Percentiles rank a stretch among this genome's conserved stretches.
phyloP scores from a whole-genome alignment of 2,329 filamentous ascomycete species.

The Ceratocystis destructans region DNA sequence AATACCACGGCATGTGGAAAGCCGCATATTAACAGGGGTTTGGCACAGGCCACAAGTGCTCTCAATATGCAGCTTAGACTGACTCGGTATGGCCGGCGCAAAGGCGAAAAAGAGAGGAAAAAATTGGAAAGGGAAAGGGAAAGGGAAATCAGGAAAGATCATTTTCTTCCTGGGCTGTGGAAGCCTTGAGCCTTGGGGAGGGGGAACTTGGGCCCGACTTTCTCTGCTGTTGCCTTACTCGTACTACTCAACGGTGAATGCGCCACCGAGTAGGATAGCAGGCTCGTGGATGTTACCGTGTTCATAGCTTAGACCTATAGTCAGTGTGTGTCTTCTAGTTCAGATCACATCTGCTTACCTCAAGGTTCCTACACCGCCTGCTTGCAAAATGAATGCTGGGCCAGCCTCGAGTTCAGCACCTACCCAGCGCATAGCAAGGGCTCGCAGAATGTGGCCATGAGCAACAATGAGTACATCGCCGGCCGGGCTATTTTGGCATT shows the following conservation, averaged over 20 bases:
- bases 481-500: constrained; percentile 20
- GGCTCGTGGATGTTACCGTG: constrained; percentile 67
- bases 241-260: constrained; percentile 40
- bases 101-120: not conserved
- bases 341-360: constrained; percentile 37
- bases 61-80: not conserved
- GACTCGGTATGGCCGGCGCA: not conserved
- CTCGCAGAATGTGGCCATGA: constrained; percentile 78
- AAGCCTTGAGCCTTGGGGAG: not conserved
- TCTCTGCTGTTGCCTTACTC: not conserved
- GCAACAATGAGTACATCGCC: constrained; percentile 52
- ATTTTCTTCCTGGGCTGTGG: not conserved
- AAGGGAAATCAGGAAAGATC: not conserved
- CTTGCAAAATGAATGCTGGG: constrained; percentile 70
- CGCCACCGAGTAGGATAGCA: constrained; percentile 63
- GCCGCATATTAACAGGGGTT: not conserved
- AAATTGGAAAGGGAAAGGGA: not conserved
- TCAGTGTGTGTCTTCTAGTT: not conserved
- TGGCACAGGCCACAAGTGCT: not conserved
- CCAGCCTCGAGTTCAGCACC: constrained; percentile 60
- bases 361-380: constrained; percentile 68
- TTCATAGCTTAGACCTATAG: constrained; percentile 47
- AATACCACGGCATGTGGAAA: constrained; percentile 1
- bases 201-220: not conserved
- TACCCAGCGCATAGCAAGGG: constrained; percentile 78